Conservation (phyloP, 108 stramenopile species). For the Pseudonitzschia pungens region DNA sequence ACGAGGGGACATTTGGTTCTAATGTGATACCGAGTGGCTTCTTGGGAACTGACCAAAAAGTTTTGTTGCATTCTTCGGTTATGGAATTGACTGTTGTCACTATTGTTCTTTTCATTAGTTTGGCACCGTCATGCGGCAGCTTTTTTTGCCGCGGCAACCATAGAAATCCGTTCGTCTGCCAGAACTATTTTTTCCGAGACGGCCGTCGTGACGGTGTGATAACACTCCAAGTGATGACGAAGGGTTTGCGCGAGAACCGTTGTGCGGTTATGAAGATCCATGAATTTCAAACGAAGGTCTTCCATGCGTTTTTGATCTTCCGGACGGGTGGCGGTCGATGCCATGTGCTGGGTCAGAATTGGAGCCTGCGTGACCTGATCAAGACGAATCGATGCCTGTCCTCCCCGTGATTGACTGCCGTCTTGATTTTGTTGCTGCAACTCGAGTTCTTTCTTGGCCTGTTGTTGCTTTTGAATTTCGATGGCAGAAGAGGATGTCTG, state of each 20-base stretch:
- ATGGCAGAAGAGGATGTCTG: not conserved
- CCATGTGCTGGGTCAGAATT: constrained; percentile 38
- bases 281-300: constrained; percentile 34
- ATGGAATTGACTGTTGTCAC: too few species aligned
- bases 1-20: too few species aligned
- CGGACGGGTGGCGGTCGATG: constrained; percentile 28
- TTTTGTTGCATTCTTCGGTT: too few species aligned
- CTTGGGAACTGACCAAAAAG: too few species aligned
- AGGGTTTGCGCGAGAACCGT: constrained; percentile 40
- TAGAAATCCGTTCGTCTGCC: constrained; percentile 58
- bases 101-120: not conserved
- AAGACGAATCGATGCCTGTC: constrained; percentile 12
- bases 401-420: not conserved
- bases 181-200: constrained; percentile 71
- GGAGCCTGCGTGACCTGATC: constrained; percentile 63
- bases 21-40: too few species aligned
- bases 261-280: constrained; percentile 35
- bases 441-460: not conserved
- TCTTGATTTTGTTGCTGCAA: not conserved
- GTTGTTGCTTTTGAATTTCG: not conserved
- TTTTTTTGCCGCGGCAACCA: not conserved
- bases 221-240: constrained; percentile 46
- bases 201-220: constrained; percentile 51
- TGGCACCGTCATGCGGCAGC: not conserved
- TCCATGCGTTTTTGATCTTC: constrained; percentile 55